Base-by-base conservation (phyloP, 2,329 filamentous ascomycete species). In the Calonectria honghensis region DNA sequence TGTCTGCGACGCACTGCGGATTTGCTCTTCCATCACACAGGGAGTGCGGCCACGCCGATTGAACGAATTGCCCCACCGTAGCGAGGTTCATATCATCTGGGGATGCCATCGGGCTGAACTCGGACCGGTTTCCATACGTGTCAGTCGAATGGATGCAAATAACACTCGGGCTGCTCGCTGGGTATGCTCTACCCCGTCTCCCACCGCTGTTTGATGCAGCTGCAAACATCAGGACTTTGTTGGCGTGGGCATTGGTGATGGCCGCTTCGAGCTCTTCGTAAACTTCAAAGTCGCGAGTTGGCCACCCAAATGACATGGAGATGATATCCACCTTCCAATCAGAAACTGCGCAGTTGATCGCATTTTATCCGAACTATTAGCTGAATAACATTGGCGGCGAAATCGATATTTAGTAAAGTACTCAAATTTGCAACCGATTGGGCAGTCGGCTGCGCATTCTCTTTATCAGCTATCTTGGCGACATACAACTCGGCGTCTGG, bases 271-370 rank as follows among this genome's bases (percentile, higher is more conserved):
- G 24, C 24, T 24, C 24, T 24, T 24, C 35, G 5, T 75, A 57
- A 1, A 69, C 48, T 0, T 75, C 73, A 20, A 74, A 48, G 14
- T 74, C 39, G 7, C 32, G 39, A 1, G 73, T 51, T 0, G 68
- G 68, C 39, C 63, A 75, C 3, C 79, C 79, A 51, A 79, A 79
- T 2, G 77, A 79, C 73, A 79, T 77, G 35, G 76, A 79, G 41
- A 79, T 77, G n/a, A 79, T 74, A 24, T 79, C 78, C 6, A 76
- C 77, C 0, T 73, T n/a, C 75, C 77, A 76, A 1, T 71, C 45
- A 2, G 69, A 31, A 9, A 77, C 67, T 4, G 73, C 76, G 24
- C 65, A 29, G 1, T 69, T 61, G 10, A 79, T 78, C 3, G 76
- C 77, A 32, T 32, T 6, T 24, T 24, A 24, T 24, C 24, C 24